phyloP scores from a whole-genome alignment of 192 early-diverging fungal species.

The Podila epicladia region DNA sequence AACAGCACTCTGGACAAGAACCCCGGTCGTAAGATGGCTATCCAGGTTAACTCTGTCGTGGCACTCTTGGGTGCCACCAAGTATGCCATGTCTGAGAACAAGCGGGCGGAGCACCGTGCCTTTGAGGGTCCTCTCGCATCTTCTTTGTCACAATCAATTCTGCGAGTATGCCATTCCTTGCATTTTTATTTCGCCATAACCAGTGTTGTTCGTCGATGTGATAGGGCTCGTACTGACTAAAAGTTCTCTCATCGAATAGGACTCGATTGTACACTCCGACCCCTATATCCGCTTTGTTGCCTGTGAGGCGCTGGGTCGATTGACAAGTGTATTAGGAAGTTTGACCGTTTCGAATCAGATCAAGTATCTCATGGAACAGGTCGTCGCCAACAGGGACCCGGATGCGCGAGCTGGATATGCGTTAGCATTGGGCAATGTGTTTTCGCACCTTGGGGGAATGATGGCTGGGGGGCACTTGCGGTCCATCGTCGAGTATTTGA shows the following conservation, averaged over 20 bases:
- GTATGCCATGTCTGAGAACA: conserved; percentile 60
- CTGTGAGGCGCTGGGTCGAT: conserved; percentile 83
- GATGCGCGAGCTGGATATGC: conserved; percentile 94
- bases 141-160: conserved; percentile 55
- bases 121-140: conserved; percentile 31
- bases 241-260: conserved; percentile 47
- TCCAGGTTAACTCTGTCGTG: conserved; percentile 82
- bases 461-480: conserved; percentile 83
- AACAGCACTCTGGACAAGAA: conserved; percentile 71
- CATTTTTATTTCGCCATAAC: conserved; percentile 1
- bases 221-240: not conserved
- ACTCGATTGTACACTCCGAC: conserved; percentile 75
- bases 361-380: conserved; percentile 82
- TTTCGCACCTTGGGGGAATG: conserved; percentile 90
- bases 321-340: conserved; percentile 75
- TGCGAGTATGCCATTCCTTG: conserved; percentile 31
- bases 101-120: conserved; percentile 32
- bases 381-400: conserved; percentile 92
- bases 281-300: conserved; percentile 77
- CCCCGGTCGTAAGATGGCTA: conserved; percentile 76
- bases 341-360: conserved; percentile 76
- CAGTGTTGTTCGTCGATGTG: not conserved
- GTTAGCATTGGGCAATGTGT: conserved; percentile 89
- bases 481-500: conserved; percentile 89
- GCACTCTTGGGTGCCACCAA: conserved; percentile 79